These are phyloP conservation scores for Gossypium anomalum DNA, from an alignment of 345 rosid species.

Conservation along the genomic window DNA sequence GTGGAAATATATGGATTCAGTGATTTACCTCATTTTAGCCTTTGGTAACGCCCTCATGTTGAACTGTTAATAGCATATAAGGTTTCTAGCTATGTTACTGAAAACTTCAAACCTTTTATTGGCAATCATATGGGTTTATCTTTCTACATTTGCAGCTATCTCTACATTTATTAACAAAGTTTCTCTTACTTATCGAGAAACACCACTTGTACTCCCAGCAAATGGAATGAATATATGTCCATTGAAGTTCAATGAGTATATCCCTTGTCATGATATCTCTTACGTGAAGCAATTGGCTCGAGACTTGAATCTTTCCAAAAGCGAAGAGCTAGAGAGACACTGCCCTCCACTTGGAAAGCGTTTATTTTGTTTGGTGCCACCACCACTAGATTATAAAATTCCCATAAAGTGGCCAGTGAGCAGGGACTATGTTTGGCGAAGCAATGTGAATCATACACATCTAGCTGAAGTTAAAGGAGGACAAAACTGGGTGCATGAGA, in stretches of 20 bases:
- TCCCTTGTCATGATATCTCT: slow-evolving; percentile 72
- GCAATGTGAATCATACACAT: slow-evolving; percentile 89
- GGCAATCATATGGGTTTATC: slow-evolving; percentile 13
- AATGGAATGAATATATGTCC: slow-evolving; percentile 76
- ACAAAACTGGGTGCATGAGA: slow-evolving; percentile 93
- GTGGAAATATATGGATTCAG: neutral
- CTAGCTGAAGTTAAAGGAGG: slow-evolving; percentile 92
- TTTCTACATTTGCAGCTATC: slow-evolving; percentile 35
- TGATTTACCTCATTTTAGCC: neutral
- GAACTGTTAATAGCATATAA: neutral
- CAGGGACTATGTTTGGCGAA: slow-evolving; percentile 85
- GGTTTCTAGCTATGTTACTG: neutral
- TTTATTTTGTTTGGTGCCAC: slow-evolving; percentile 86
- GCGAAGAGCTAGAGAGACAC: slow-evolving; percentile 89
- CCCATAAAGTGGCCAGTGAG: slow-evolving; percentile 90
- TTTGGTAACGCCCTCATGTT: neutral
- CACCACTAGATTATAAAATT: slow-evolving; percentile 74
- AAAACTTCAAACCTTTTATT: neutral
- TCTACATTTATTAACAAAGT: slow-evolving; percentile 50
- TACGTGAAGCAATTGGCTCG: slow-evolving; percentile 53
- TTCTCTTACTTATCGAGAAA: slow-evolving; percentile 46
- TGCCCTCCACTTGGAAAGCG: slow-evolving; percentile 77
- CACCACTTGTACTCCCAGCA: slow-evolving; percentile 53
- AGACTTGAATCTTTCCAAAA: slow-evolving; percentile 53
- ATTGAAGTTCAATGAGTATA: slow-evolving; percentile 62